phyloP scores from a whole-genome alignment of 768 basidiomycete species.

The Lactarius psammicola region DNA sequence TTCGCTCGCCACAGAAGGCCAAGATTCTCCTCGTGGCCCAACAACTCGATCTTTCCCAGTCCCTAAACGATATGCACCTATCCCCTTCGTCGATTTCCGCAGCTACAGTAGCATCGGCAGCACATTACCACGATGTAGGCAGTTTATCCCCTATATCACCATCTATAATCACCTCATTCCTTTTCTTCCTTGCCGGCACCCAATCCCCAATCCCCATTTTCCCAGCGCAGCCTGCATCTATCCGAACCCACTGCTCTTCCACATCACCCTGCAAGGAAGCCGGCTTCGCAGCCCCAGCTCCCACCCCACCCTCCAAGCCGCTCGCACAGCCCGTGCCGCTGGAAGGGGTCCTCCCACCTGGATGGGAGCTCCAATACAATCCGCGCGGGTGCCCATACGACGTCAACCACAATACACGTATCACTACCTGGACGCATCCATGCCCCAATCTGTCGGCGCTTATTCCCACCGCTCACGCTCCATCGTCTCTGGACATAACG shows the following conservation, averaged over 20 bases:
- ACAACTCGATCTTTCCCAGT: too few species aligned
- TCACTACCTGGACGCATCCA: constrained; percentile 78
- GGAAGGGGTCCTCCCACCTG: constrained; percentile 66
- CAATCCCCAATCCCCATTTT: constrained; percentile 33
- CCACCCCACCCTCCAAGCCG: constrained; percentile 28
- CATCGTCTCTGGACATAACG: constrained; percentile 28
- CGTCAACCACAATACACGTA: constrained; percentile 80
- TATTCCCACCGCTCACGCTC: constrained; percentile 31
- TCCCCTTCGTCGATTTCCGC: too few species aligned
- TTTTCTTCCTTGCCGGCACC: background rate
- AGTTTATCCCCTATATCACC: too few species aligned
- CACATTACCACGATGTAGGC: too few species aligned
- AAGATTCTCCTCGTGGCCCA: too few species aligned
- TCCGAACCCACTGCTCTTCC: constrained; percentile 4
- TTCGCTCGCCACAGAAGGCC: too few species aligned
- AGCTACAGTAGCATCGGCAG: too few species aligned
- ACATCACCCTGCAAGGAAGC: constrained; percentile 6
- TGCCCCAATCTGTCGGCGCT: constrained; percentile 31
- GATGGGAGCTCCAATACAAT: constrained; percentile 84
- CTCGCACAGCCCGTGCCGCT: constrained; percentile 37
- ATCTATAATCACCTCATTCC: too few species aligned
- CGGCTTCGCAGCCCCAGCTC: constrained; percentile 10
- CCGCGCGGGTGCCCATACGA: constrained; percentile 73
- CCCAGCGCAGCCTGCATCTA: constrained; percentile 8
- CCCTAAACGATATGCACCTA: too few species aligned